A percentile compares a stretch with the other conserved stretches of the same genome.
Evolutionary conservation across 1,284 basidiomycete species (phyloP).

Genomic region (Trichosporon faecale): DNA sequence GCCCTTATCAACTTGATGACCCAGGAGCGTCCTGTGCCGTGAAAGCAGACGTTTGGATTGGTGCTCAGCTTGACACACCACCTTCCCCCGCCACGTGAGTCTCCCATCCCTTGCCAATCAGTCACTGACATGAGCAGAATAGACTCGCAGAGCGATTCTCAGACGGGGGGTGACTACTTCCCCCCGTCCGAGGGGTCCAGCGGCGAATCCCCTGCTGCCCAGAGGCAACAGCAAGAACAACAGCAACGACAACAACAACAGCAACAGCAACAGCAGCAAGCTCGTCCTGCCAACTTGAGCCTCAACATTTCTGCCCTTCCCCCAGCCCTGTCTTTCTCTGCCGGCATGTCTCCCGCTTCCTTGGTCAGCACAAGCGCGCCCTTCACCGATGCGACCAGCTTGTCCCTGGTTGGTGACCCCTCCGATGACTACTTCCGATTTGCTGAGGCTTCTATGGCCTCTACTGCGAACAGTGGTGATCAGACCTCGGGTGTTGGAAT

Average conservation of each 20-base stretch:
- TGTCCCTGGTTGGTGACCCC: constrained; percentile 26
- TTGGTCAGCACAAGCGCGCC: constrained; percentile 39
- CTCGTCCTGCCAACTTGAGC: constrained; percentile 40
- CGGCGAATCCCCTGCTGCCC: constrained; percentile 25
- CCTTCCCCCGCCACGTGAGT: constrained; percentile 49
- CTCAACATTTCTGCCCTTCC: constrained; percentile 38
- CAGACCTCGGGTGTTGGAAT: neutral
- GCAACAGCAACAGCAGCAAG: neutral
- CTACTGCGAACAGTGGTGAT: neutral
- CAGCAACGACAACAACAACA: neutral
- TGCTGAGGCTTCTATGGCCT: constrained; percentile 26
- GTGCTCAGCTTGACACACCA: constrained; percentile 33
- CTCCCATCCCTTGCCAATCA: neutral
- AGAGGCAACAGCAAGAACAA: constrained; percentile 7
- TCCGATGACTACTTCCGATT: constrained; percentile 46
- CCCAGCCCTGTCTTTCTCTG: constrained; percentile 21
- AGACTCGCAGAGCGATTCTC: constrained; percentile 42
- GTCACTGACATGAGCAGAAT: constrained; percentile 29
- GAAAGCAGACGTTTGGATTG: constrained; percentile 40
- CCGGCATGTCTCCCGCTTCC: constrained; percentile 36
- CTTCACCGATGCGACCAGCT: constrained; percentile 32
- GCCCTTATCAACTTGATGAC: constrained; percentile 19
- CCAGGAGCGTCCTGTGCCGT: constrained; percentile 22
- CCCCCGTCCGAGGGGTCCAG: constrained; percentile 36
- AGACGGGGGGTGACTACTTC: constrained; percentile 44